Percentiles rank a stretch among this genome's conserved stretches.
phyloP scores from a whole-genome alignment of 208 protist species.

The Leishmania tropica region DNA sequence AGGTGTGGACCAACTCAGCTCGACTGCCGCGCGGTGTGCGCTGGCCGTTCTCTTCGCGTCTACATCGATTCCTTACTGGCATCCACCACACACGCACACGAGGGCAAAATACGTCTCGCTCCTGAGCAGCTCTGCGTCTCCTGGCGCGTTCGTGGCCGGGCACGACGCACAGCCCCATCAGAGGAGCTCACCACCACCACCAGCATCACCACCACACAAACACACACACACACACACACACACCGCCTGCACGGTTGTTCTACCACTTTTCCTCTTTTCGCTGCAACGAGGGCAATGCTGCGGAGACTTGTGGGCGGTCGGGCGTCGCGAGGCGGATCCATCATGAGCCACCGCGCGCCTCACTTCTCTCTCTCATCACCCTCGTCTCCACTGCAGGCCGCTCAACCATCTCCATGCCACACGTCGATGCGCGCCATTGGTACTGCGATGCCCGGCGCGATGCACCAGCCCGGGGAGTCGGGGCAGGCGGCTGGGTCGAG shows the following conservation, averaged over 20 bases:
- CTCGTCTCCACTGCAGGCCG: not conserved
- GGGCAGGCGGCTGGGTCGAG: conserved; percentile 57
- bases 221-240: conserved; percentile 1
- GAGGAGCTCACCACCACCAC: not conserved
- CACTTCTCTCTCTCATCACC: not conserved
- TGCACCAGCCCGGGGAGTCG: conserved; percentile 79
- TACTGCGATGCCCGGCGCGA: conserved; percentile 46
- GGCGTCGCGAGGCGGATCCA: not conserved
- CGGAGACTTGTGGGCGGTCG: conserved; percentile 7
- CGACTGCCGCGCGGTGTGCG: not conserved
- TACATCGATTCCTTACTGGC: not conserved
- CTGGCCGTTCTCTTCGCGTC: not conserved
- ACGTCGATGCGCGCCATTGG: conserved; percentile 3
- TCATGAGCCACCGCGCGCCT: not conserved
- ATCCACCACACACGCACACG: not conserved
- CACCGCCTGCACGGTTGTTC: not conserved
- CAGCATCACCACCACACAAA: not conserved
- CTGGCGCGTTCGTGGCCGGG: not conserved
- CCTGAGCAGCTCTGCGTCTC: not conserved
- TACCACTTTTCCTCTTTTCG: not conserved
- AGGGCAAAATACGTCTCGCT: not conserved
- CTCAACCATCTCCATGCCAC: conserved; percentile 4
- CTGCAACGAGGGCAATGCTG: conserved; percentile 9
- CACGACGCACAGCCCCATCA: not conserved
- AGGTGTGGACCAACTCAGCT: not conserved